Evolutionary conservation across 345 rosid genomes (phyloP), one percentile per base, ranked within the genome.

Genomic region (Rhodamnia argentea): DNA sequence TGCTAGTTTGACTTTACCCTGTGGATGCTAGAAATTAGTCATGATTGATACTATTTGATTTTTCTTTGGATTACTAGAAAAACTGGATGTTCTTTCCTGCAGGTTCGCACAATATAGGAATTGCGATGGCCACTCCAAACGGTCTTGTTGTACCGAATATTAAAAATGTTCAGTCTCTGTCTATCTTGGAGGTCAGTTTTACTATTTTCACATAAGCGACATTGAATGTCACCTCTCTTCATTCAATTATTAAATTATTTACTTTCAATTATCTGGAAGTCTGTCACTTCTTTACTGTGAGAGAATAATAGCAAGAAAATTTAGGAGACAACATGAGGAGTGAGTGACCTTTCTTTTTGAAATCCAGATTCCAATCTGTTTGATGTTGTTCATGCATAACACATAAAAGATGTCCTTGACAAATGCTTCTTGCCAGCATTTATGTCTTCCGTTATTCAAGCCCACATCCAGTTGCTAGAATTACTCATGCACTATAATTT

Each of bases 31-130:
- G 44, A 83, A 52, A 52, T 12, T 51, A 70, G 23, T 56, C 83
- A 53, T 40, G 37, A 70, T 78, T 26, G 40, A 64, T 78, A 32
- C 10, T 51, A 32, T 23, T 52, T 52, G 40, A n/a, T 54, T 27
- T 52, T 40, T 84, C 84, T 55, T 83, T 7, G 16, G 50, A n/a
- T 84, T 54, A 6, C 87, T 57, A 52, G 1, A 26, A 82, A 74
- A 50, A 85, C 74, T 70, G 7, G 37, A 32, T 32, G 82, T 4
- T 86, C 70, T 42, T 59, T 86, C 8, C 84, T 82, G 23, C 86
- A 96, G 99, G 98, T 76, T 95, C 97, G 51, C 99, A 96, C 89
- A 95, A 97, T 84, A 93, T 97, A 85, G 99, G 99, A 87, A 92
- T 97, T 87, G 99, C 99, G 57, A 97, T 97, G 97, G 98, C 97